These are phyloP conservation scores for Hyaloscypha variabilis DNA, from an alignment of 495 filamentous ascomycete genomes.

Conservation along the genomic window DNA sequence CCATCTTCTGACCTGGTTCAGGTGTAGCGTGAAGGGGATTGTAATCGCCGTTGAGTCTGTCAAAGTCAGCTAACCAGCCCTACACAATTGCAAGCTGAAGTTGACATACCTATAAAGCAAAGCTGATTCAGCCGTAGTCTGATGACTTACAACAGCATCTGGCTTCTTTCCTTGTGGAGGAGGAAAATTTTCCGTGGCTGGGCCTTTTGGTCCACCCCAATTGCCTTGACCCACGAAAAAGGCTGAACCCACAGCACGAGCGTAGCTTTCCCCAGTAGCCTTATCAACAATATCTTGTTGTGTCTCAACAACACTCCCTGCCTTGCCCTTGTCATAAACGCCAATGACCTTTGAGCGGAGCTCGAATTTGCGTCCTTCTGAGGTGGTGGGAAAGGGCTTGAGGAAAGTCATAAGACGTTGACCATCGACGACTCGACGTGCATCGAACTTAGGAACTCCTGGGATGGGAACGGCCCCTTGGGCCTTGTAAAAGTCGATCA, in stretches of 20 bases:
- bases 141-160: constrained; percentile 70
- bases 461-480: constrained; percentile 65
- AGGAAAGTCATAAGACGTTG: constrained; percentile 79
- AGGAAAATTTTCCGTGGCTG: constrained; percentile 72
- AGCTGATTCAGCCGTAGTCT: constrained; percentile 70
- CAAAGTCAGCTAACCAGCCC: not conserved
- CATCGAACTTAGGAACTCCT: constrained; percentile 77
- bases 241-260: constrained; percentile 63
- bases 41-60: constrained; percentile 82
- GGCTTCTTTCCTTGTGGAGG: constrained; percentile 71
- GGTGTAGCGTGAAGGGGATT: constrained; percentile 88
- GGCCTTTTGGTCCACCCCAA: constrained; percentile 92
- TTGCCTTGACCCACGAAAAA: constrained; percentile 85
- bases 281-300: constrained; percentile 77
- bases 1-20: constrained; percentile 83
- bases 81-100: not conserved
- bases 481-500: constrained; percentile 82
- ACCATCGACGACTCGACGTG: constrained; percentile 76
- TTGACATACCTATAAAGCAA: constrained; percentile 65
- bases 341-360: constrained; percentile 78
- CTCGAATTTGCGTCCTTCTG: constrained; percentile 73
- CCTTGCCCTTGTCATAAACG: constrained; percentile 90
- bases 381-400: constrained; percentile 75
- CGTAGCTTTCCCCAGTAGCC: constrained; percentile 69
- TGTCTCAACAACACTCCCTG: constrained; percentile 79